Evolutionary conservation across 306 rosid genomes (phyloP), one percentile per base, ranked within the genome.

Genomic region (Malus sylvestris): DNA sequence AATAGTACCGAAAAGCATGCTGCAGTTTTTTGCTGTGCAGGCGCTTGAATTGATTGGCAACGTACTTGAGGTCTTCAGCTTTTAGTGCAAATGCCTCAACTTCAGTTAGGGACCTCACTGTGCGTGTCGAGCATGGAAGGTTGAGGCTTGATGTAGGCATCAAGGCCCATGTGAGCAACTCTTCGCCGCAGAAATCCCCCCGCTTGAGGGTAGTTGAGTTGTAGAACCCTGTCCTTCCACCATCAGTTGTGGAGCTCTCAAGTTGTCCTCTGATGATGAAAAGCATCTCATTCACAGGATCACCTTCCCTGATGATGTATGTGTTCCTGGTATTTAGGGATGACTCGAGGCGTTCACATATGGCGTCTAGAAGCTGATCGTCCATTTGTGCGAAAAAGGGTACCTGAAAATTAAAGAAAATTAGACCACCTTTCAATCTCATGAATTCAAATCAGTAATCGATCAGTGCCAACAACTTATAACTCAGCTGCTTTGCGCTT

Each of bases 321-420:
- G 97, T 89, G 60, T 79, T 85, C 75, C 90, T 90, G 9, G 96
- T 90, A 66, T 89, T 90, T 70, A 95, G 70, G 18, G 97, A 95
- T 18, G 96, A 81, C 23, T 90, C 91, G 1, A 95, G 90, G 3
- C 98, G 91, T 82, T 95, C 97, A 20, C 97, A 95, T 82, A 92
- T 95, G 33, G 98, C 98, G 20, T 92, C 97, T 10, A 95, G 83
- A 40, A 95, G 93, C 19, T 92, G 97, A 67, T 84, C 87, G 53
- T 95, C 97, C 98, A 95, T 95, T 84, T 89, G 96, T 3, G 90
- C 96, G 6, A 95, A 95, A 45, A 90, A 95, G 0, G 93, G 93
- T 27, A 95, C 97, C 98, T 95, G 79, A 30, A 72, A 86, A 51
- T 16, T 51, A 6, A 5, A 15, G 55, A 51, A 51, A 51, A 49